Percentiles rank a stretch among this genome's conserved stretches.
These are phyloP conservation scores for Domatiomyces catenatus DNA, from an alignment of 2,329 filamentous ascomycete genomes.

Conservation along the genomic window DNA sequence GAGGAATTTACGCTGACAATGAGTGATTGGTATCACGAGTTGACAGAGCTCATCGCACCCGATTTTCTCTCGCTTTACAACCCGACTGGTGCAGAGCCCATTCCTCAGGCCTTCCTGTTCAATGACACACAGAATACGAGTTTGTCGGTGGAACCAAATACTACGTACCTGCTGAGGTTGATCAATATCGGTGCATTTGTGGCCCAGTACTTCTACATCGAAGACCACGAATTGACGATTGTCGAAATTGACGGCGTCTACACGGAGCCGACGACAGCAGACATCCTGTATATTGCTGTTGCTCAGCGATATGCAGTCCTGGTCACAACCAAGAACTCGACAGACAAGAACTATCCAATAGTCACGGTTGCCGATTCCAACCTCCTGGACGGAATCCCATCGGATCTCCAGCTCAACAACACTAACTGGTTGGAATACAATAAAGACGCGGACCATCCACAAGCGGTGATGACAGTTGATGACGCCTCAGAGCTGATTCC, in stretches of 20 bases:
- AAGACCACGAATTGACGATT: conserved; percentile 25
- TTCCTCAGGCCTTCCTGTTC: conserved; percentile 49
- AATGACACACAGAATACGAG: conserved; percentile 51
- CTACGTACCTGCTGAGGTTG: conserved; percentile 59
- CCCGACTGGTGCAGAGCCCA: conserved; percentile 47
- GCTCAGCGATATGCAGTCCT: conserved; percentile 40
- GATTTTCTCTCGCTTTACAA: conserved; percentile 30
- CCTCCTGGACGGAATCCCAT: conserved; percentile 22
- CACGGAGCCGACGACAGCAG: conserved; percentile 32
- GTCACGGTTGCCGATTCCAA: conserved; percentile 27
- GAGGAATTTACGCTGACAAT: conserved; percentile 51
- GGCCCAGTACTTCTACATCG: conserved; percentile 34
- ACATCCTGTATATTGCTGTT: conserved; percentile 48
- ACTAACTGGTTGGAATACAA: conserved; percentile 51
- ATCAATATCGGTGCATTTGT: conserved; percentile 61
- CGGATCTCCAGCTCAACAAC: conserved; percentile 22
- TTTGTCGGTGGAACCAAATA: conserved; percentile 46
- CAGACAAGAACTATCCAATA: conserved; percentile 46
- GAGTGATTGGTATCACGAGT: conserved; percentile 59
- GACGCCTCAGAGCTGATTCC: conserved; percentile 39
- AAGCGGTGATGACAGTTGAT: conserved; percentile 18
- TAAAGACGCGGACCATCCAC: conserved; percentile 31
- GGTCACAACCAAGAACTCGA: conserved; percentile 43
- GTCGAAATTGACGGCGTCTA: conserved; percentile 26
- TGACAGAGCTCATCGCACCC: conserved; percentile 40